Evolutionary conservation across 2,329 filamentous ascomycete genomes (phyloP).

Genomic region (Diatrype stigma): DNA sequence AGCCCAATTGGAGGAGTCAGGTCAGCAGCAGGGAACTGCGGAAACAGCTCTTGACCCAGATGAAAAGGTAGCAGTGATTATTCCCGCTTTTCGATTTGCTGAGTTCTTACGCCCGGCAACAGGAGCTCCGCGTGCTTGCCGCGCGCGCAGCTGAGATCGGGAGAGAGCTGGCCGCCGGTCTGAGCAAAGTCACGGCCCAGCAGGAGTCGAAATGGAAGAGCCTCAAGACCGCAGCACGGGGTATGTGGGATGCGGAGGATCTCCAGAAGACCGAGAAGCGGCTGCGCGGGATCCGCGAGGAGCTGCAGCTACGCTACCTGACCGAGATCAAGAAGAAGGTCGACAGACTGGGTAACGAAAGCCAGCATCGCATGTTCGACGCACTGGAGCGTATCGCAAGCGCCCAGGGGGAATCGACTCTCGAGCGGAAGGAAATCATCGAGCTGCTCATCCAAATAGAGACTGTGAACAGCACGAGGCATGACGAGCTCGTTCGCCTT

Average conservation of each 20-base stretch:
- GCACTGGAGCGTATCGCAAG: conserved; percentile 8
- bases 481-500: conserved; percentile 5
- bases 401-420: conserved; percentile 4
- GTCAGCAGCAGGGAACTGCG: neutral
- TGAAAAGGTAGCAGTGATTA: conserved; percentile 6
- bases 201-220: conserved; percentile 15
- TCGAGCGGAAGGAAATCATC: conserved; percentile 10
- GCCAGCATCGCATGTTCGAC: conserved; percentile 4
- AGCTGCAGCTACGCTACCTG: conserved; percentile 14
- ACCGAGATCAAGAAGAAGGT: conserved; percentile 9
- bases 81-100: neutral
- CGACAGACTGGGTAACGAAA: conserved; percentile 4
- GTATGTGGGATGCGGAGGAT: conserved; percentile 15
- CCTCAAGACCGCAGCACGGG: conserved; percentile 6
- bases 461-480: conserved; percentile 1
- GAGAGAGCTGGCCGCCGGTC: conserved; percentile 8
- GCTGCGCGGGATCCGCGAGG: conserved; percentile 12
- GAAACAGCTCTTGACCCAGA: neutral
- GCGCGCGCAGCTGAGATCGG: conserved; percentile 14
- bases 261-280: conserved; percentile 13
- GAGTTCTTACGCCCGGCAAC: neutral
- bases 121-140: conserved; percentile 13
- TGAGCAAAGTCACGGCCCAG: conserved; percentile 7
- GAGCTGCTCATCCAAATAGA: conserved; percentile 9
- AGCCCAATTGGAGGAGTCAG: conserved; percentile 6